Percentiles rank a stretch among this genome's conserved stretches.
Conservation (phyloP, 495 filamentous ascomycete genomes). For the Penicillium lividum region DNA sequence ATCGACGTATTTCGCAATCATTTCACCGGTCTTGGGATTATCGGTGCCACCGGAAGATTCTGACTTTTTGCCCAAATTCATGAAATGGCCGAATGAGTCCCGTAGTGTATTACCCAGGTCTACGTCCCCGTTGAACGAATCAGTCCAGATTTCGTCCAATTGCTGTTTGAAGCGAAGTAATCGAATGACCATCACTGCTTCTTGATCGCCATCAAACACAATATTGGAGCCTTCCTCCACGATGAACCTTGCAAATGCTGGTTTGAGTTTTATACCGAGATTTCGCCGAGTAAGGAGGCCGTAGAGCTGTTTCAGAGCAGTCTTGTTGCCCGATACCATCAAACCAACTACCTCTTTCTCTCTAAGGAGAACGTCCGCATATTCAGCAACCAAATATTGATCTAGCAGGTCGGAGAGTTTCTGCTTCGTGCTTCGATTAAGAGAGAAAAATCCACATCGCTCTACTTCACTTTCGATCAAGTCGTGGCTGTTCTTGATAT, state of each 20-base stretch:
- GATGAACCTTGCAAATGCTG: conserved; percentile 78
- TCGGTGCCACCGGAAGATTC: conserved; percentile 69
- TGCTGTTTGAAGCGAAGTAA: conserved; percentile 80
- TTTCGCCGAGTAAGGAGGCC: conserved; percentile 64
- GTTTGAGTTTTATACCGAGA: conserved; percentile 64
- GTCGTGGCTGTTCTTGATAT: conserved; percentile 64
- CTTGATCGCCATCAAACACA: conserved; percentile 73
- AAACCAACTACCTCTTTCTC: conserved; percentile 64
- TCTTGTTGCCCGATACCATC: conserved; percentile 62
- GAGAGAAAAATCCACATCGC: conserved; percentile 74
- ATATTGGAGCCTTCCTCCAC: conserved; percentile 72
- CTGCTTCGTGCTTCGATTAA: conserved; percentile 79
- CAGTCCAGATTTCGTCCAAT: conserved; percentile 70
- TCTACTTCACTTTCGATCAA: conserved; percentile 69
- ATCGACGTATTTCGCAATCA: conserved; percentile 98
- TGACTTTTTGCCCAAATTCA: conserved; percentile 77
- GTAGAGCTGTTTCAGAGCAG: conserved; percentile 74
- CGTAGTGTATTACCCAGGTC: conserved; percentile 73
- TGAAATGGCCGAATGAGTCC: conserved; percentile 83
- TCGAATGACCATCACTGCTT: conserved; percentile 83
- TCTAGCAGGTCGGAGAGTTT: conserved; percentile 72
- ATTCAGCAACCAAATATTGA: conserved; percentile 60
- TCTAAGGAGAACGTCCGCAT: conserved; percentile 62
- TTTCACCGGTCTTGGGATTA: conserved; percentile 93
- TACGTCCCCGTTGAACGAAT: conserved; percentile 73